Conservation (phyloP, 164 flowering plant genomes). For the Liquidambar formosana region DNA sequence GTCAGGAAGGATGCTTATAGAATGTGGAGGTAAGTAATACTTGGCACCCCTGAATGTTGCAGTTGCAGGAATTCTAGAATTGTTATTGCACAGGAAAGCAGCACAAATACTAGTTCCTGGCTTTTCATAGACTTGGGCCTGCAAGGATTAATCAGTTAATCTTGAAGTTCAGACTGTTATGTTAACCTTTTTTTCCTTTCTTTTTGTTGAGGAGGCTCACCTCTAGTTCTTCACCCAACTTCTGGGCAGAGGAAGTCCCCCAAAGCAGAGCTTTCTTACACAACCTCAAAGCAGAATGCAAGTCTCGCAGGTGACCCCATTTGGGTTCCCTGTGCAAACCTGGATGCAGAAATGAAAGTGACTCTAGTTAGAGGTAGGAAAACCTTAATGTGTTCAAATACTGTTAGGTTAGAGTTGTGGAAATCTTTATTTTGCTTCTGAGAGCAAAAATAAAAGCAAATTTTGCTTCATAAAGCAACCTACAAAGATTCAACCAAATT, state of each 20-base stretch:
- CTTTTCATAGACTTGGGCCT: conserved; percentile 50
- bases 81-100: conserved; percentile 80
- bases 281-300: conserved; percentile 71
- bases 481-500: too few relatives aligned
- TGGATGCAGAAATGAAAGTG: conserved; percentile 12
- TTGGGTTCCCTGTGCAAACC: conserved; percentile 79
- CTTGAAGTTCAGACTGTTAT: too few relatives aligned
- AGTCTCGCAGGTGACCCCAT: conserved; percentile 80
- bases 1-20: conserved; percentile 93
- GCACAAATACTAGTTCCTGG: conserved; percentile 52
- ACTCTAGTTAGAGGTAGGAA: too few relatives aligned
- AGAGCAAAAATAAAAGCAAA: too few relatives aligned
- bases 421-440: too few relatives aligned
- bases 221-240: conserved; percentile 39
- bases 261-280: conserved; percentile 71
- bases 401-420: too few relatives aligned
- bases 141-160: too few relatives aligned
- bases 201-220: conserved; percentile 36
- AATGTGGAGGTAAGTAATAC: conserved; percentile 63
- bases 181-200: too few relatives aligned
- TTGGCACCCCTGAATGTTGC: conserved; percentile 52
- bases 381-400: too few relatives aligned
- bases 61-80: conserved; percentile 28
- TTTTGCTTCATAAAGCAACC: too few relatives aligned
- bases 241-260: conserved; percentile 40